These are phyloP conservation scores for Echium plantagineum DNA, from an alignment of 257 asterid species.

Conservation along the genomic window DNA sequence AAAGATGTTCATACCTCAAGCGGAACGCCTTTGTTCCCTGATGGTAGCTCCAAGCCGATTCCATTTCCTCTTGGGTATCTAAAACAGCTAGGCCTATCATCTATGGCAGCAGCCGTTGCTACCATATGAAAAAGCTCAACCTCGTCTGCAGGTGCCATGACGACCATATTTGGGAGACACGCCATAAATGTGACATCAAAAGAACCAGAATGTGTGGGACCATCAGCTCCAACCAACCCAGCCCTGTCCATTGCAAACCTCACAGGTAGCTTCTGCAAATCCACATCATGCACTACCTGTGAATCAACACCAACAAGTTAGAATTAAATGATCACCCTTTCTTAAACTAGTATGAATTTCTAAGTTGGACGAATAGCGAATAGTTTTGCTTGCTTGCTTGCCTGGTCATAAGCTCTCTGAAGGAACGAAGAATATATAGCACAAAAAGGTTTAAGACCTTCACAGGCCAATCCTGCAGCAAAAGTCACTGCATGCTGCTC, in stretches of 20 bases:
- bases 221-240: conserved; percentile 68
- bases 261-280: conserved; percentile 57
- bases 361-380: neutral
- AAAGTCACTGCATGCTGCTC: conserved; percentile 71
- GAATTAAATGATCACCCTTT: neutral
- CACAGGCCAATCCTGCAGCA: conserved; percentile 59
- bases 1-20: conserved; percentile 29
- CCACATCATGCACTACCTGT: conserved; percentile 68
- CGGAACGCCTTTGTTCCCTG: conserved; percentile 44
- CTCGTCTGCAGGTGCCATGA: conserved; percentile 76
- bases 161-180: conserved; percentile 65
- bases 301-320: neutral
- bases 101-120: conserved; percentile 52
- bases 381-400: neutral
- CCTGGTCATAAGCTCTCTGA: conserved; percentile 70
- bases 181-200: conserved; percentile 66
- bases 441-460: conserved; percentile 66
- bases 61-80: conserved; percentile 73
- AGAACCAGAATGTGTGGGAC: conserved; percentile 67
- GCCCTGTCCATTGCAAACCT: conserved; percentile 66
- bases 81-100: conserved; percentile 55
- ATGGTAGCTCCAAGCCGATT: conserved; percentile 37
- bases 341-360: neutral
- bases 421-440: conserved; percentile 57
- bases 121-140: conserved; percentile 65